Base-by-base conservation (phyloP, 305 asterid genomes). In the Ilex paraguariensis region DNA sequence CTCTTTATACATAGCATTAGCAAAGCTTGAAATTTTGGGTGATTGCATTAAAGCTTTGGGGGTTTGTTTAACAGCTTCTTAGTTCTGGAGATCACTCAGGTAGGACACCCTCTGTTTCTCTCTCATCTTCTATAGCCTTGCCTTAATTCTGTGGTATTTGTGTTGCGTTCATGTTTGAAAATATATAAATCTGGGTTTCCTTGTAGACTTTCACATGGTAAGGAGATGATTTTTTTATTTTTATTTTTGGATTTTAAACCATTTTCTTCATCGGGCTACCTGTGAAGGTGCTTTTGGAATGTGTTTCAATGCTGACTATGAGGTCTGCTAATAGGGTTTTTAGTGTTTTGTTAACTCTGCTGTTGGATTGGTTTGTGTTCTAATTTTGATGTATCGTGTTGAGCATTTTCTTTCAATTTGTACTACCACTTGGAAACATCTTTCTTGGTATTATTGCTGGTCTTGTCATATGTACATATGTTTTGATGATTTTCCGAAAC, bases 401-500 rank as follows among this genome's bases (percentile, higher is more conserved):
- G 56, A 21, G 12, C 11, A 14, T 52, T 52, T 52, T 52, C 31
- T 3, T 14, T 16, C 10, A 3, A 17, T 3, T 52, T 52, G 7
- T 52, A 7, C 11, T 17, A 6, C 70, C 40, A 66, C 65, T 74
- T 64, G 31, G 61, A 74, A 75, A 75, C 89, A 80, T 39, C 5
- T 56, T 13, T 79, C 63, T 85, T 78, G 91, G 78, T 79, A 70
- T 15, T 64, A 62, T 88, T 81, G 84, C 75, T 31, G 63, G 66
- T 21, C 52, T 73, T 77, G 77, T 52, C 69, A 45, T 61, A 44
- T 73, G 73, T 67, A 33, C 52, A 54, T 59, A 49, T 70, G 62
- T 69, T 73, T 68, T 59, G 72, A 66, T 45, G 74, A 69, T 64
- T 75, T 70, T 71, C 72, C 79, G 71, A 61, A 81, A 57, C 69